These are phyloP conservation scores for Heracleum sosnowskyi DNA, from an alignment of 129 eudicot genomes.

Conservation along the genomic window DNA sequence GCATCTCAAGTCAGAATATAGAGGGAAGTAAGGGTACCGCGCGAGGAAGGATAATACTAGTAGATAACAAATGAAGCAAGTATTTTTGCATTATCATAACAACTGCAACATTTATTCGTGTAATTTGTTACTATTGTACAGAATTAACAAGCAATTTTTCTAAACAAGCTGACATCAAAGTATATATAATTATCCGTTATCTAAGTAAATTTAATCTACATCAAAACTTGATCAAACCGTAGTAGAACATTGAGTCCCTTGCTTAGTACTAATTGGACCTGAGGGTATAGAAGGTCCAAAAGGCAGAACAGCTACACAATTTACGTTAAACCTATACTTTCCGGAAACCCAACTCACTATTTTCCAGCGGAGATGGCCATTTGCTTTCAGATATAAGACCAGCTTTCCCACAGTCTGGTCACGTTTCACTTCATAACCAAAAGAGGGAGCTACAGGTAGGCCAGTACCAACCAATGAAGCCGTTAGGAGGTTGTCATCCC, in stretches of 20 bases:
- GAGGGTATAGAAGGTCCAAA: conserved; percentile 48
- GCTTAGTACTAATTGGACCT: conserved; percentile 50
- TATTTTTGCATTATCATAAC: background rate
- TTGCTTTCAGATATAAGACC: conserved; percentile 42
- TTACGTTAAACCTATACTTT: conserved; percentile 52
- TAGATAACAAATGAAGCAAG: background rate
- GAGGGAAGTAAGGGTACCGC: background rate
- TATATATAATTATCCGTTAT: background rate
- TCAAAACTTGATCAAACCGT: conserved; percentile 25
- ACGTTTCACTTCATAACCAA: conserved; percentile 57
- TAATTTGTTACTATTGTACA: background rate
- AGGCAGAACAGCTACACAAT: conserved; percentile 53
- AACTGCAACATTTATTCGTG: background rate
- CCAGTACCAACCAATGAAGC: conserved; percentile 47
- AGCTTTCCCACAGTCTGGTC: conserved; percentile 56
- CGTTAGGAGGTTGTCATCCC: conserved; percentile 46
- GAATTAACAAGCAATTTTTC: background rate
- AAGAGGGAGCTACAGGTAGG: conserved; percentile 58
- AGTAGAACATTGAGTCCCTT: conserved; percentile 64
- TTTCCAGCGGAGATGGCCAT: conserved; percentile 73
- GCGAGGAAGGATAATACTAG: background rate
- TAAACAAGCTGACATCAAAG: background rate
- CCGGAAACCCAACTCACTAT: conserved; percentile 82
- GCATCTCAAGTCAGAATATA: background rate
- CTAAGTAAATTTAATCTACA: background rate